Percentiles rank a stretch among this genome's conserved stretches.
Evolutionary conservation across 2,329 filamentous ascomycete species (phyloP).

Genomic region (Aureobasidium sp.): DNA sequence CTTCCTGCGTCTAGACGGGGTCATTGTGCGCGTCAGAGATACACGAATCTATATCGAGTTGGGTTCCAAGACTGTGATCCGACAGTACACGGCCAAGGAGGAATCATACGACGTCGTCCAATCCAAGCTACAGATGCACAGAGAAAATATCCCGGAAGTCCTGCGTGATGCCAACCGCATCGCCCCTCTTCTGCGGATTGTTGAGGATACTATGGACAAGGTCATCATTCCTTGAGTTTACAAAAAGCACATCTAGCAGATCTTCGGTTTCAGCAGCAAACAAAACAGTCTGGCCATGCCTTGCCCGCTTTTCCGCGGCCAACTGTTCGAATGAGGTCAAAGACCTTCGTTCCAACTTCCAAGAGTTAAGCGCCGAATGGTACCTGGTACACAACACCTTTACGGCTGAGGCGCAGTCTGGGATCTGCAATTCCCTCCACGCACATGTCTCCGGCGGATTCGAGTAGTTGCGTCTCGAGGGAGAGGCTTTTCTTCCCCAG

Average conservation of each 20-base stretch:
- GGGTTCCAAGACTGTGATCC: slow-evolving; percentile 63
- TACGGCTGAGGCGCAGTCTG: not conserved
- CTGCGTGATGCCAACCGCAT: slow-evolving; percentile 75
- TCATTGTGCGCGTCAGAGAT: slow-evolving; percentile 78
- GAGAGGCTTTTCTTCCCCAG: not conserved
- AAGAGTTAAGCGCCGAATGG: not conserved
- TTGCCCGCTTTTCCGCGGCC: not conserved
- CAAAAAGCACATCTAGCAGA: not conserved
- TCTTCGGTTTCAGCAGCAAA: not conserved
- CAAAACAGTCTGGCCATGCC: not conserved
- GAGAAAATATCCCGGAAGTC: slow-evolving; percentile 67
- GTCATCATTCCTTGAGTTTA: slow-evolving; percentile 8
- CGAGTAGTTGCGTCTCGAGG: not conserved
- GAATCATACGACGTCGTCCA: slow-evolving; percentile 69
- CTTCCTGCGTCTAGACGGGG: slow-evolving; percentile 89
- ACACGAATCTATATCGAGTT: slow-evolving; percentile 92
- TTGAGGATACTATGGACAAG: slow-evolving; percentile 58
- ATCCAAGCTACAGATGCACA: slow-evolving; percentile 44
- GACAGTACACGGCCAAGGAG: slow-evolving; percentile 88
- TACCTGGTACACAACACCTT: not conserved
- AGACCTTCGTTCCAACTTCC: not conserved
- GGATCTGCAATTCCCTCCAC: not conserved
- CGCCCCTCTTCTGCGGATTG: slow-evolving; percentile 58
- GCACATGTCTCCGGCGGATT: not conserved
- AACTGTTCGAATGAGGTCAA: not conserved